Conservation (phyloP, 176 grass and related monocot genomes). For the Aegilops tauschii region DNA sequence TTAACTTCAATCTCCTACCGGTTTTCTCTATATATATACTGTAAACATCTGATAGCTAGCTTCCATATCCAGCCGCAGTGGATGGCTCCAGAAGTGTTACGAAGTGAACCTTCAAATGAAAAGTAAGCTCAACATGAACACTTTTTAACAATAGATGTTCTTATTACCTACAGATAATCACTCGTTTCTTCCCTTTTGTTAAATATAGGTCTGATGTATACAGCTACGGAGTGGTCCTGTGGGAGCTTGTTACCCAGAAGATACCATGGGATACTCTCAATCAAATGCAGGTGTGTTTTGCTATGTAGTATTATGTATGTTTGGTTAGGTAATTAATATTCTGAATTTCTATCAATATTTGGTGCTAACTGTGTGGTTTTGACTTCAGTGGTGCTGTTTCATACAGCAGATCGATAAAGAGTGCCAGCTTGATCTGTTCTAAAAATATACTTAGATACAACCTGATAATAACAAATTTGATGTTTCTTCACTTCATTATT, state of each 20-base stretch:
- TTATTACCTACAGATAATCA: not conserved
- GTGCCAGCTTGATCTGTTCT: not conserved
- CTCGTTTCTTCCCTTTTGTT: slow-evolving; percentile 23
- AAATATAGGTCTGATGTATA: slow-evolving; percentile 90
- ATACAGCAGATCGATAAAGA: not conserved
- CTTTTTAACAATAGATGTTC: not conserved
- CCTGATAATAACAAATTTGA: not conserved
- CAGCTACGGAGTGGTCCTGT: slow-evolving; percentile 86
- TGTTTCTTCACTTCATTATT: not conserved
- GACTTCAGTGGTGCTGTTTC: not conserved
- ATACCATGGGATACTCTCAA: too few species aligned
- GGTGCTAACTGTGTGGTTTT: not conserved
- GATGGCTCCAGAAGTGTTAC: slow-evolving; percentile 96
- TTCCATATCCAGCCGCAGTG: slow-evolving; percentile 78
- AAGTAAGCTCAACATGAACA: slow-evolving; percentile 46
- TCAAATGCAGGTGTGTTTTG: too few species aligned
- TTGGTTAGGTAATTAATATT: not conserved
- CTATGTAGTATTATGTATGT: not conserved
- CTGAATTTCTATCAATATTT: not conserved
- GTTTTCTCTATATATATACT: too few species aligned
- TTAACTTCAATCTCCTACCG: not conserved
- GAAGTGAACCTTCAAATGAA: slow-evolving; percentile 91
- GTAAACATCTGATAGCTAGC: slow-evolving; percentile 11
- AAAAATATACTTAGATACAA: not conserved
- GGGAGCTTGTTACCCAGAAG: slow-evolving; percentile 24